A percentile compares a stretch with the other conserved stretches of the same genome.
Conservation (phyloP, 2,329 filamentous ascomycete genomes). For the Aspergillus ustus region DNA sequence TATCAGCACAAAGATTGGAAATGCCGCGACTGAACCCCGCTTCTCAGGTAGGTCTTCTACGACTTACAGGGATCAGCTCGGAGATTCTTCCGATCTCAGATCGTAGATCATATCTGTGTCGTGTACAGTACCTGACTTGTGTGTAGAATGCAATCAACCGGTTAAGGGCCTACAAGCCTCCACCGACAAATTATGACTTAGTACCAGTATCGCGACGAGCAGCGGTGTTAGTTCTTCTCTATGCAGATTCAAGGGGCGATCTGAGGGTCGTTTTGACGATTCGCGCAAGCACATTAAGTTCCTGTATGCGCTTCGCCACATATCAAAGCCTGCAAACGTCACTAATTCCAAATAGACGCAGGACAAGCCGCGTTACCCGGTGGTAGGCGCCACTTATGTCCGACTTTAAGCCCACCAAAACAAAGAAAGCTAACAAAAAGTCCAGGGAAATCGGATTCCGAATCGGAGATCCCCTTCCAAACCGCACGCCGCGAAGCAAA, state of each 20-base stretch:
- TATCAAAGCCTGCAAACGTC: neutral
- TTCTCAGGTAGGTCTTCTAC: conserved; percentile 28
- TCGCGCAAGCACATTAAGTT: conserved; percentile 62
- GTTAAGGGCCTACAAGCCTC: conserved; percentile 60
- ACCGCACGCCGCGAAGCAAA: conserved; percentile 87
- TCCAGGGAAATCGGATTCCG: conserved; percentile 56
- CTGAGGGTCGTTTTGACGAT: conserved; percentile 70
- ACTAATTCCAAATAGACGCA: conserved; percentile 53
- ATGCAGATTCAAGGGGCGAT: conserved; percentile 80
- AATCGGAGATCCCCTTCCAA: conserved; percentile 66
- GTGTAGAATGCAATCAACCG: conserved; percentile 59
- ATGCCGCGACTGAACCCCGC: conserved; percentile 34
- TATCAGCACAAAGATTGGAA: neutral
- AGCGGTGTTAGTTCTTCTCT: conserved; percentile 85
- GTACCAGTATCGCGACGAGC: conserved; percentile 70
- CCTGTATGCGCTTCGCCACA: conserved; percentile 48
- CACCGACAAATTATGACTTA: conserved; percentile 60
- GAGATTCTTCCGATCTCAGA: neutral
- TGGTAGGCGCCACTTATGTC: conserved; percentile 59
- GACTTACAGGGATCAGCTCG: no score
- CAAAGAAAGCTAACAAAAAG: neutral
- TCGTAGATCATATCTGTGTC: neutral
- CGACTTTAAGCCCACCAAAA: neutral
- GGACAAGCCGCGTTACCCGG: conserved; percentile 87
- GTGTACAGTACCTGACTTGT: neutral